Evolutionary conservation across 805 yeast genomes (phyloP).

Genomic region (Ogataea neopini): DNA sequence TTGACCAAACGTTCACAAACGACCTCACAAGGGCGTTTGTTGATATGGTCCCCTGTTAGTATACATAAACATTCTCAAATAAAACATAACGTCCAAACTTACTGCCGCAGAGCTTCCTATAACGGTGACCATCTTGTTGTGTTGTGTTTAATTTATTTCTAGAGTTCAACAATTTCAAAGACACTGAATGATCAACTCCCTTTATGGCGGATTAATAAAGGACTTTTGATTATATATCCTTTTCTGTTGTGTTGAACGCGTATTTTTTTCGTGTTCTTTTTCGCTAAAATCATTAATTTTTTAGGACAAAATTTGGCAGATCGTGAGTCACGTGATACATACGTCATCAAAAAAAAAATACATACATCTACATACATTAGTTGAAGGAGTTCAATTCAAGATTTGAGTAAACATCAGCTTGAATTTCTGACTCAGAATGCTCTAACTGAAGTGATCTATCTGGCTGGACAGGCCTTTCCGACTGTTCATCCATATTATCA

Average conservation of each 20-base stretch:
- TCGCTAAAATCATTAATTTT: background rate
- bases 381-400: conserved; percentile 35
- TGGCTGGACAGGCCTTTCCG: background rate
- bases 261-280: conserved; percentile 9
- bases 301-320: background rate
- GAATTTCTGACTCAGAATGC: background rate
- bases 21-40: conserved; percentile 1
- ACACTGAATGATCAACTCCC: background rate
- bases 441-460: background rate
- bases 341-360: background rate
- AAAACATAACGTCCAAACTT: background rate
- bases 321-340: background rate
- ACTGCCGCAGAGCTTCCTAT: conserved; percentile 19
- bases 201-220: no score
- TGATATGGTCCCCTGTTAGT: conserved; percentile 4
- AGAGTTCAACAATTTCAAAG: background rate
- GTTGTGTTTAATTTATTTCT: background rate
- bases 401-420: conserved; percentile 23
- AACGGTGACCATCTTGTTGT: conserved; percentile 17
- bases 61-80: background rate
- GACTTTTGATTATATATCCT: background rate
- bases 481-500: background rate
- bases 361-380: background rate
- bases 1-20: background rate
- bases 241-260: conserved; percentile 8